Conservation (phyloP, 345 rosid species). For the Salix dunnii region DNA sequence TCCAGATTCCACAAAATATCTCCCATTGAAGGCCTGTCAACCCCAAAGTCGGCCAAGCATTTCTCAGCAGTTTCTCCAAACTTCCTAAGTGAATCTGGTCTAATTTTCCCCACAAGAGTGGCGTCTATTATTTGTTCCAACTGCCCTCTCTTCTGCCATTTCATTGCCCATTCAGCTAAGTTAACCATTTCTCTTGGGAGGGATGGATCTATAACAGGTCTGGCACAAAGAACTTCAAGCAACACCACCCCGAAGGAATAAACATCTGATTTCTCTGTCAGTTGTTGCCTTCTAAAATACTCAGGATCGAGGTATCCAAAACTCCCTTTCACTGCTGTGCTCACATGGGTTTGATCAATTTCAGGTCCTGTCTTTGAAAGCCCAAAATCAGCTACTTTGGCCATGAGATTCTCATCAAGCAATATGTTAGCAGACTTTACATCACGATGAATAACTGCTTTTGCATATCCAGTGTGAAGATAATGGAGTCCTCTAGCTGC, state of each 20-base stretch:
- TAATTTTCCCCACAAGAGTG: constrained; percentile 52
- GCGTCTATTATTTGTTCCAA: constrained; percentile 73
- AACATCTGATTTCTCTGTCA: constrained; percentile 82
- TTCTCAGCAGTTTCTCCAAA: constrained; percentile 87
- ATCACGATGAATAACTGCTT: constrained; percentile 32
- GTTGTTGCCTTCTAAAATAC: constrained; percentile 85
- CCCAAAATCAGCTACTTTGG: constrained; percentile 52
- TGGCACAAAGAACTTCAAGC: constrained; percentile 89
- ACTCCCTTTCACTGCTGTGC: constrained; percentile 94
- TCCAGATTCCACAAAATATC: constrained; percentile 92
- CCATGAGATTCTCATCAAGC: constrained; percentile 27
- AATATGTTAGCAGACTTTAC: constrained; percentile 32
- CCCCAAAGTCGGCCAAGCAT: constrained; percentile 79
- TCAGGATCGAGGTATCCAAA: constrained; percentile 92
- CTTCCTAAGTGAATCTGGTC: constrained; percentile 70
- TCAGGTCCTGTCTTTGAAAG: constrained; percentile 90
- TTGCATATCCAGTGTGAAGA: constrained; percentile 28
- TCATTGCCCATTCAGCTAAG: constrained; percentile 92
- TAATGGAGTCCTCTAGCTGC: constrained; percentile 30
- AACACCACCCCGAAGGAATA: constrained; percentile 92
- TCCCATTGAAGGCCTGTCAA: constrained; percentile 83
- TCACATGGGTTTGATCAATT: constrained; percentile 92
- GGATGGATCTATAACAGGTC: constrained; percentile 87
- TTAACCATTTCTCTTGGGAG: constrained; percentile 89
- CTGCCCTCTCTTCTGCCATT: constrained; percentile 82